phyloP scores from a whole-genome alignment of 1,284 basidiomycete genomes.

The Melampsora americana region DNA sequence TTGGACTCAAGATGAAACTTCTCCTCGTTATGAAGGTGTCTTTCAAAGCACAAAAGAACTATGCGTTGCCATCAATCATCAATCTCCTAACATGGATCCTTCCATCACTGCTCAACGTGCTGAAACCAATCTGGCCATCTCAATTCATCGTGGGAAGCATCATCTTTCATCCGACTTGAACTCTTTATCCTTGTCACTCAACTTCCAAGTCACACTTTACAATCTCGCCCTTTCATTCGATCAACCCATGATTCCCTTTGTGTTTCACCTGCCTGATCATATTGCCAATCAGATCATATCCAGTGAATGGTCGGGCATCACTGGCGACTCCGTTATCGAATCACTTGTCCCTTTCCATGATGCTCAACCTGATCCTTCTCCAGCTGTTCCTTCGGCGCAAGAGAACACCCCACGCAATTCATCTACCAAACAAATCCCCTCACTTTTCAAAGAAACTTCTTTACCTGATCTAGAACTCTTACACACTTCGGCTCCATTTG shows the following conservation, averaged over 20 bases:
- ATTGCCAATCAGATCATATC: conserved; percentile 18
- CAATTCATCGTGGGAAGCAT: conserved; percentile 23
- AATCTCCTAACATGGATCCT: neutral
- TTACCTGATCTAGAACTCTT: conserved; percentile 23
- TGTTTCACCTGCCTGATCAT: conserved; percentile 29
- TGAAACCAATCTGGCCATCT: conserved; percentile 15
- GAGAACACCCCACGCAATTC: neutral
- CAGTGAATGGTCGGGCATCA: conserved; percentile 35
- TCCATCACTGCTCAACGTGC: conserved; percentile 31
- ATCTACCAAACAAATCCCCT: neutral
- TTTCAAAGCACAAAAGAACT: conserved; percentile 40
- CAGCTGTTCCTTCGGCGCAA: neutral
- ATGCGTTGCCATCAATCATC: conserved; percentile 7
- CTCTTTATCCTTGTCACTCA: conserved; percentile 15
- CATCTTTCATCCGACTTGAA: neutral
- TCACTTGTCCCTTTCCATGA: conserved; percentile 15
- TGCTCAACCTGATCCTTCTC: neutral
- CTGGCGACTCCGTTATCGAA: conserved; percentile 30
- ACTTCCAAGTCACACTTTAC: conserved; percentile 24
- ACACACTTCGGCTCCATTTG: conserved; percentile 38
- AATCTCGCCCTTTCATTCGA: neutral
- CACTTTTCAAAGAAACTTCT: neutral
- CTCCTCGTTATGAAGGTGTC: conserved; percentile 33
- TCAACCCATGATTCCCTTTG: conserved; percentile 15
- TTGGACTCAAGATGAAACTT: conserved; percentile 37